Base-by-base conservation (phyloP, 768 basidiomycete species). In the Naganishia friedmannii region DNA sequence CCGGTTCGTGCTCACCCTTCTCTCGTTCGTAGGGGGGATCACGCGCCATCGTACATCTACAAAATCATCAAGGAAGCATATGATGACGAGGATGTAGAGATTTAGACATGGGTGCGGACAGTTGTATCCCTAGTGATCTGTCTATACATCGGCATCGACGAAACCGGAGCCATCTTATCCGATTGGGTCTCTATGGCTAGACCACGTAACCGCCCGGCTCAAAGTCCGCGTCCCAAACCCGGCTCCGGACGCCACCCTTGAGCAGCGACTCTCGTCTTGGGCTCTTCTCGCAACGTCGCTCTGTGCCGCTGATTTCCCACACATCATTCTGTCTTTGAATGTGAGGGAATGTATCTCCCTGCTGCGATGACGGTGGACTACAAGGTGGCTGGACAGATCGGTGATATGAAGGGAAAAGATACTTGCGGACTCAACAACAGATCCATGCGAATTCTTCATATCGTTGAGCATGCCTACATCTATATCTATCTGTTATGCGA, bases 21-120 rank as follows among this genome's bases (percentile, higher is more conserved):
- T 66, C n/a, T 23, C 4, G 15, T 53, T 39, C 1, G 21, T 73
- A 97, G 94, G 74, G 95, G 95, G 26, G 95, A 96, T 79, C 94
- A 97, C 79, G 92, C 94, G 28, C 93, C 95, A 23, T 91, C 93
- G 21, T 92, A 93, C 66, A 89, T 97, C 75, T 73, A 60, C 77
- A 89, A 90, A 67, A 84, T 96, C 48, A 87, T 96, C 81, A 93
- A 94, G 78, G 94, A 96, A 80, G 88, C 91, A 29, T 96, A 96
- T 72, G 93, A 95, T 76, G 94, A 96, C 76, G 93, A 93, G 80
- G 94, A 96, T 78, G 88, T 88, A 71, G 90, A 92, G 75, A 82
- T 95, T 13, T 70, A 70, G 53, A 26, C 23, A 12, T 51, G 48
- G 48, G 4, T 7, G 23, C 42, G 13, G 23, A 28, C 42, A 17